These are phyloP conservation scores for Neurospora sp. DNA, from an alignment of 2,329 filamentous ascomycete genomes.

Conservation along the genomic window DNA sequence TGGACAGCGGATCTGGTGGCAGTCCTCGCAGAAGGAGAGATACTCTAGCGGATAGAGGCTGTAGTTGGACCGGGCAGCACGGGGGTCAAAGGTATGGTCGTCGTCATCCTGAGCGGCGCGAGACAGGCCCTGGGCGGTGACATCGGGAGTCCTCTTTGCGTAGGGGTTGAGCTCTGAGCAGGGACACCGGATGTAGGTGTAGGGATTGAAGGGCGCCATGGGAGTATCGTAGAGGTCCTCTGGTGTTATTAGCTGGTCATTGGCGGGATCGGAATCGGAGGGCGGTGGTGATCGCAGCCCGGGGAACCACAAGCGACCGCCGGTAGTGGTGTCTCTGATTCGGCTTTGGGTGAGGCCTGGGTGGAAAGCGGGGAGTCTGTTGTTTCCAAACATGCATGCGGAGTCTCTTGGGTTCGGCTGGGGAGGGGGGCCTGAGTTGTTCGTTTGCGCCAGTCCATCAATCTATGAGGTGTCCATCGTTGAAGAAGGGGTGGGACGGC, in stretches of 20 bases:
- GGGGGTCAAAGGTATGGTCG: slow-evolving; percentile 76
- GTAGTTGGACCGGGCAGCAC: slow-evolving; percentile 76
- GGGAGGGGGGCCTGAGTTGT: neutral
- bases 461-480: neutral
- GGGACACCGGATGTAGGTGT: slow-evolving; percentile 59
- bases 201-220: slow-evolving; percentile 47
- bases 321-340: neutral
- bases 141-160: neutral
- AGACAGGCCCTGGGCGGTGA: slow-evolving; percentile 2
- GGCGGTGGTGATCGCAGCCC: neutral
- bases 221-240: neutral
- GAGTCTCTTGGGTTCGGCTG: neutral
- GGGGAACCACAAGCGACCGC: neutral
- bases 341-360: neutral
- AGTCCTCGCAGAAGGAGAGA: slow-evolving; percentile 94
- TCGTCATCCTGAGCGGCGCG: slow-evolving; percentile 51
- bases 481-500: neutral
- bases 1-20: slow-evolving; percentile 89
- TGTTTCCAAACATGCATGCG: neutral
- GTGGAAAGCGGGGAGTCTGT: neutral
- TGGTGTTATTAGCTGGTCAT: neutral
- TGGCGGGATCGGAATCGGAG: neutral
- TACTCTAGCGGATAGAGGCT: slow-evolving; percentile 89
- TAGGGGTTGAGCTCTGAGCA: slow-evolving; percentile 40
- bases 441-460: neutral